Evolutionary conservation across 441 rosid species (phyloP).

Genomic region (Populus hybrid): DNA sequence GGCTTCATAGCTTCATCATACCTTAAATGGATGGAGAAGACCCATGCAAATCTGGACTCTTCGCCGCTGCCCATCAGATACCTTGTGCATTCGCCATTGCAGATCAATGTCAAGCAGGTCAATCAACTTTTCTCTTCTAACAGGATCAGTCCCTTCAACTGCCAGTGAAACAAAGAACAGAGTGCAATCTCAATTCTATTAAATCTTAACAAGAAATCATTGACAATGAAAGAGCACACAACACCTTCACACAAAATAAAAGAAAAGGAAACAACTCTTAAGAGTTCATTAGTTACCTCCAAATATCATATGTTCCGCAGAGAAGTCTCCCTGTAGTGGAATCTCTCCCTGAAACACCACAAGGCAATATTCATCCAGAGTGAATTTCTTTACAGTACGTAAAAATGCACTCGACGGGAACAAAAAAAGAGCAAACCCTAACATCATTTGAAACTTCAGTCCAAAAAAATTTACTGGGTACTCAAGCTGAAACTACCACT

Average conservation of each 20-base stretch:
- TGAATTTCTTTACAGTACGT: neutral
- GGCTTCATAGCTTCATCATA: slow-evolving; percentile 22
- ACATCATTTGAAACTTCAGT: neutral
- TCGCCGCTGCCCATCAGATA: slow-evolving; percentile 93
- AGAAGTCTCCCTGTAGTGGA: slow-evolving; percentile 88
- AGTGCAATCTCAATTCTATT: neutral
- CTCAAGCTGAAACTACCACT: too few relatives aligned
- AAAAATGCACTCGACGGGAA: neutral
- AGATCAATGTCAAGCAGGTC: slow-evolving; percentile 81
- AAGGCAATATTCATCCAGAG: neutral
- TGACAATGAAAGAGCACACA: neutral
- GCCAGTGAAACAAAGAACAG: slow-evolving; percentile 13
- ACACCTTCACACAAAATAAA: neutral
- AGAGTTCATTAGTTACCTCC: slow-evolving; percentile 50
- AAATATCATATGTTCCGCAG: slow-evolving; percentile 79
- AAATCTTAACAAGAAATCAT: slow-evolving; percentile 5
- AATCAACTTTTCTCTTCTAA: slow-evolving; percentile 75
- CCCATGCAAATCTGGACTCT: slow-evolving; percentile 99
- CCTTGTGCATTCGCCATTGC: slow-evolving; percentile 95
- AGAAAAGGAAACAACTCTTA: neutral
- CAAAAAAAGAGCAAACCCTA: neutral
- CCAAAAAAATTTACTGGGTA: too few relatives aligned
- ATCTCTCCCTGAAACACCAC: slow-evolving; percentile 65
- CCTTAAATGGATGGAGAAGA: slow-evolving; percentile 91
- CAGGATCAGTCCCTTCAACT: slow-evolving; percentile 81